Evolutionary conservation across 176 grass and related monocot species (phyloP), one percentile per base, ranked within the genome.

Genomic region (Tuctoria greenei): DNA sequence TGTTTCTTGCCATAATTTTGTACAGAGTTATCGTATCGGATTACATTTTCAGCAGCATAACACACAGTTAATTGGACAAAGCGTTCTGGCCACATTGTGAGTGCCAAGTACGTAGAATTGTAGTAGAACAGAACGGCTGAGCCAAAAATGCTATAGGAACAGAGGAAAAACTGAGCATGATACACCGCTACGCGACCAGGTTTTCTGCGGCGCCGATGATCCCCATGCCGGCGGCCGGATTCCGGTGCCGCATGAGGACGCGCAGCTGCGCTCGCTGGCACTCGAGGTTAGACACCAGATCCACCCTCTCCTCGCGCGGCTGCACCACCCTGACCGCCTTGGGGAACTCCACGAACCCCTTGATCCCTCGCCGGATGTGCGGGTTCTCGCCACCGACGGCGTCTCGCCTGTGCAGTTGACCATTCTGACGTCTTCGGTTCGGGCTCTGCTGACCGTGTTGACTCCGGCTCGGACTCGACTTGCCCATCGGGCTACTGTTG

Each of bases 281-380:
- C 75, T 97, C 95, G 75, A 94, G 75, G 59, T 86, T 89, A 66
- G 83, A 81, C 64, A 81, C 83, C 8, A 79, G 56, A 52, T 87
- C 78, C 51, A 67, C 62, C 71, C 82, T 81, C 59, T 84, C 84
- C 58, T 82, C 86, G 15, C 78, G 84, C 6, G 74, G 67, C 67
- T 85, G 83, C 72, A 81, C 31, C 6, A 85, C 25, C 6, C 76
- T 78, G 42, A 90, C 73, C 31, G 78, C 76, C 75, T 38, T 90
- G 17, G 91, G 86, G 74, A 92, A 97, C 86, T 97, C 95, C 63
- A 97, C 95, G 82, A 81, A 90, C 52, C 95, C 95, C 75, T 87
- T 97, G 57, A 97, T 93, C 12, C 95, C 95, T 17, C 95, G 89
- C 68, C 52, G 80, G 59, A 97, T 97, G 59, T 94, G 95, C 40